Conservation (phyloP, 208 protist species). For the Acanthamoeba divionensis region DNA sequence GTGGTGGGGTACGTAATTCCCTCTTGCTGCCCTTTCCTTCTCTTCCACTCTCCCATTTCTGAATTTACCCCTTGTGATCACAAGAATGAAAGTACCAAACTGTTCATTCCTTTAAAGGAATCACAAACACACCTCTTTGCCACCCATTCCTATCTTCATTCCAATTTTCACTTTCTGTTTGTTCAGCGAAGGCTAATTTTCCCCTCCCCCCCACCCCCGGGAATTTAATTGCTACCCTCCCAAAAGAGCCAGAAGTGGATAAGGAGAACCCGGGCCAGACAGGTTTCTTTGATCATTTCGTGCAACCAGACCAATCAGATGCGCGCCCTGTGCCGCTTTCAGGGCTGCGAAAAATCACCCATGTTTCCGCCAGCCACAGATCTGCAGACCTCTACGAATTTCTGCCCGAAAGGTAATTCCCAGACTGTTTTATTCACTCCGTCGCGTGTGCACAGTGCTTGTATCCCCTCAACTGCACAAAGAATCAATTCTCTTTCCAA, state of each 20-base stretch:
- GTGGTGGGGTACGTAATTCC: slow-evolving; percentile 14
- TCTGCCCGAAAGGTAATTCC: background rate
- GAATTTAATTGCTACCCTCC: background rate
- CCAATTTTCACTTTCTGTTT: background rate
- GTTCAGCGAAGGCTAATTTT: background rate
- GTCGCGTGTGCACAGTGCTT: no score
- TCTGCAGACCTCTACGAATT: slow-evolving; percentile 37
- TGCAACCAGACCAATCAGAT: background rate
- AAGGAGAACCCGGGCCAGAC: background rate
- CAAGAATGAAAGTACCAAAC: background rate
- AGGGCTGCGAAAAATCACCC: slow-evolving; percentile 35
- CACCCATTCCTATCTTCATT: background rate
- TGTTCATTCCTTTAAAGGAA: background rate
- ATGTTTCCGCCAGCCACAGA: slow-evolving; percentile 13
- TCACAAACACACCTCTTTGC: background rate
- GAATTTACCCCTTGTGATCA: background rate
- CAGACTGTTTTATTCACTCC: no score
- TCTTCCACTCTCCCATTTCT: background rate
- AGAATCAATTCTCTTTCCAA: no score
- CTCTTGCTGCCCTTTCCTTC: background rate
- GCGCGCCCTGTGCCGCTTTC: background rate
- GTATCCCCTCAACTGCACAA: no score
- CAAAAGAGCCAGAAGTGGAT: background rate
- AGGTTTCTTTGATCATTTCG: slow-evolving; percentile 16
- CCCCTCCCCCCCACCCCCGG: background rate